Evolutionary conservation across 306 rosid genomes (phyloP).

Genomic region (Malus sylvestris): DNA sequence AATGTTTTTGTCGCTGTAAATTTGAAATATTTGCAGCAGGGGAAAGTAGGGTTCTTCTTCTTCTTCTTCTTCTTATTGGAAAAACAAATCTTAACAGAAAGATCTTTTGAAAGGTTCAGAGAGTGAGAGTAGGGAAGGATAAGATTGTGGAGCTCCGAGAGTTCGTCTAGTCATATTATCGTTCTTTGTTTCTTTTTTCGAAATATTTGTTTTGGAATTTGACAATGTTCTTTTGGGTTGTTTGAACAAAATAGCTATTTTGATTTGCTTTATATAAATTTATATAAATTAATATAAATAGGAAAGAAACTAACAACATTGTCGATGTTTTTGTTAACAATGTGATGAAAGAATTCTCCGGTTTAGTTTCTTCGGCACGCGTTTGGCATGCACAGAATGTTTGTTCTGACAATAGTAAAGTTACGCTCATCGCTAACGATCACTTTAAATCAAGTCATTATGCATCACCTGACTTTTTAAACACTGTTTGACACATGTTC

Average conservation of each 20-base stretch:
- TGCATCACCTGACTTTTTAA: too few species aligned
- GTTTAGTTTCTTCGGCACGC: background rate
- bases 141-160: background rate
- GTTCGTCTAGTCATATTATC: background rate
- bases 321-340: background rate
- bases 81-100: conserved; percentile 6
- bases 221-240: background rate
- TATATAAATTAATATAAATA: too few species aligned
- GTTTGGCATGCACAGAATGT: background rate
- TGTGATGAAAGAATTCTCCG: background rate
- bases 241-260: background rate
- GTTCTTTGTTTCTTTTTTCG: too few species aligned
- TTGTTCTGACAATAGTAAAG: too few species aligned
- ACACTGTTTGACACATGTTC: too few species aligned
- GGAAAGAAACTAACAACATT: too few species aligned
- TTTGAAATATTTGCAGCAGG: background rate
- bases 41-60: background rate
- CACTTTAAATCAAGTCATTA: too few species aligned
- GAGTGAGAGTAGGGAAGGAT: background rate
- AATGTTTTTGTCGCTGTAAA: background rate
- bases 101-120: background rate
- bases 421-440: too few species aligned
- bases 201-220: too few species aligned
- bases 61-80: background rate
- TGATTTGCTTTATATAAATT: too few species aligned